Base-by-base conservation (phyloP, 495 filamentous ascomycete species). In the Melanomma pulvis-pyrius region DNA sequence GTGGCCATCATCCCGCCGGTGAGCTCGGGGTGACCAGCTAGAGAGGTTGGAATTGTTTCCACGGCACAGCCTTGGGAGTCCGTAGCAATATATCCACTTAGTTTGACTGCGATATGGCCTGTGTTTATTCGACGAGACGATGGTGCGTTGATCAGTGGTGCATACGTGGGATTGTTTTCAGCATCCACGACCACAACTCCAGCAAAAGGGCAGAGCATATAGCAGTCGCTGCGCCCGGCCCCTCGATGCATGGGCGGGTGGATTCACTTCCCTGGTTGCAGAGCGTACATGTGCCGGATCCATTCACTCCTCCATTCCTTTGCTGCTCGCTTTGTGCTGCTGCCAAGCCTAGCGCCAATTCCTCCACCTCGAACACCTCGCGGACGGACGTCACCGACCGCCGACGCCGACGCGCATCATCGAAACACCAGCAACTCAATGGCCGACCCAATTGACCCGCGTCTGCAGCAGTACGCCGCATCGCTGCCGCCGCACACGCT, bases 1-100 rank as follows among this genome's bases (percentile, higher is more conserved):
- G 92, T 98, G 49, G 96, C 89, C 12, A 88, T 98, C 49, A 97
- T 98, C 65, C 94, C 94, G 30, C 94, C 94, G n/a, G 94, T 98
- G 54, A 98, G 94, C 81, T 90, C 89, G 39, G 91, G 91, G 22
- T 88, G 73, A 79, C 36, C 21, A 2, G 15, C 22, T 2, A 17
- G 3, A n/a, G 9, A 17, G 39, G 8, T 3, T 44, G n/a, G 39
- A 44, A 44, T 3, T n/a, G n/a, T n/a, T n/a, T n/a, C n/a, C n/a
- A n/a, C n/a, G n/a, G n/a, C n/a, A n/a, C n/a, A n/a, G n/a, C n/a
- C n/a, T n/a, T n/a, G n/a, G 13, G 17, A 15, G 17, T 17, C n/a
- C n/a, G 39, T 44, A 44, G 39, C 17, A 44, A 44, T 44, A 44
- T 34, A 34, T 44, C 9, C 39, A 6, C 39, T 44, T 44, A 11